These are phyloP conservation scores for Eimeria tenella DNA, from an alignment of 169 alveolate genomes.

Conservation along the genomic window DNA sequence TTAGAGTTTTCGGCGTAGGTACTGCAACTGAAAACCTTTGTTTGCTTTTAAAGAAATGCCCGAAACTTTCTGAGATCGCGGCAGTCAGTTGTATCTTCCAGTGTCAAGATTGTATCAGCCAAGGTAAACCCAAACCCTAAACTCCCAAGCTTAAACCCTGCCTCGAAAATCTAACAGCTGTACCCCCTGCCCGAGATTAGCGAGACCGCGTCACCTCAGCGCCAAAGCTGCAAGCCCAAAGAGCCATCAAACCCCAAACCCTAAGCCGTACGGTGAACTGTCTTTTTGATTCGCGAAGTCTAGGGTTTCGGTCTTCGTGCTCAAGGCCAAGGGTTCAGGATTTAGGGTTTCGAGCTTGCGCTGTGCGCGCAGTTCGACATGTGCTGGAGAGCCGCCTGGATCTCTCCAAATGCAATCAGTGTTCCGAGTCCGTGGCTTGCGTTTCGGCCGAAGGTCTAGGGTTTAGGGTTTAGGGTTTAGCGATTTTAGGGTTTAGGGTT, in stretches of 20 bases:
- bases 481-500: background rate
- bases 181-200: background rate
- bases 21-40: background rate
- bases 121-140: conserved; percentile 29
- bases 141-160: background rate
- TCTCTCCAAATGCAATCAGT: background rate
- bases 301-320: background rate
- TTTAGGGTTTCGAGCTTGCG: conserved; percentile 10
- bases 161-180: background rate
- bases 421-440: background rate
- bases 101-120: background rate
- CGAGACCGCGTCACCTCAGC: no score
- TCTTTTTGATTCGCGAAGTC: background rate
- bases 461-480: conserved; percentile 14
- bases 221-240: background rate
- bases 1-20: conserved; percentile 27
- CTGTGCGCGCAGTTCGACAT: background rate
- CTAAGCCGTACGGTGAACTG: background rate
- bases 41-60: background rate
- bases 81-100: background rate
- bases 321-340: background rate
- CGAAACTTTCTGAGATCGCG: background rate
- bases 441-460: background rate
- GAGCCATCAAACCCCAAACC: background rate
- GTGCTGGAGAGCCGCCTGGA: conserved; percentile 2